Base-by-base conservation (phyloP, 176 grass and related monocot genomes). In the Ananas comosus region DNA sequence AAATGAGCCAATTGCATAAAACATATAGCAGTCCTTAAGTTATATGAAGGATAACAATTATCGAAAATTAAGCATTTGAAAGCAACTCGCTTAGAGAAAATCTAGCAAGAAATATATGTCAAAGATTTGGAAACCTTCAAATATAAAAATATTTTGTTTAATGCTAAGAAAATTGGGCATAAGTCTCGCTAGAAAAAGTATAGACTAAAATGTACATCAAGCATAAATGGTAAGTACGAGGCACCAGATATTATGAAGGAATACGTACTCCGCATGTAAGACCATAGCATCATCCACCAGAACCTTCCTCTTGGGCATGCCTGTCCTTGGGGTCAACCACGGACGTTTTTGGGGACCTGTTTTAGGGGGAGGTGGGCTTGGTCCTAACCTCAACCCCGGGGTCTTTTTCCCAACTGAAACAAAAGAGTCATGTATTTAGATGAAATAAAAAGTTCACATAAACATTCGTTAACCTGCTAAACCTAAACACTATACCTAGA, bases 231-330 rank as follows among this genome's bases (percentile, higher is more conserved):
- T 67, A 22, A 69, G 3, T 16, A 12, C 12, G 17, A 28, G 50
- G 9, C 12, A 68, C 23, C 12, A 16, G 67, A 61, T 29, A 80
- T 59, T 53, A 51, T 27, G 16, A 51, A 80, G 67, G 75, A 82
- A 70, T 70, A 84, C 90, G 63, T 94, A 99, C 95, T 99, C 95
- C 68, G 95, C 95, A 82, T 94, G 90, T 74, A 99, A 89, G 70
- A 99, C 85, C 85, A 90, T 94, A 68, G 85, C 85, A 78, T 99
- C 95, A 70, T 99, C 95, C 58, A 84, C 66, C 78, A 86, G 81
- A 66, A 86, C 90, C 80, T 93, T 99, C 76, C 87, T 89, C 85
- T 99, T 99, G 9, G 72, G 77, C 28, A 71, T 83, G 48, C 64
- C 56, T 1, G 18, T 70, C 79, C 75, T 99, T 0, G 84, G 76